phyloP scores from a whole-genome alignment of 2,329 filamentous ascomycete species.

The Claviceps pazoutovae region DNA sequence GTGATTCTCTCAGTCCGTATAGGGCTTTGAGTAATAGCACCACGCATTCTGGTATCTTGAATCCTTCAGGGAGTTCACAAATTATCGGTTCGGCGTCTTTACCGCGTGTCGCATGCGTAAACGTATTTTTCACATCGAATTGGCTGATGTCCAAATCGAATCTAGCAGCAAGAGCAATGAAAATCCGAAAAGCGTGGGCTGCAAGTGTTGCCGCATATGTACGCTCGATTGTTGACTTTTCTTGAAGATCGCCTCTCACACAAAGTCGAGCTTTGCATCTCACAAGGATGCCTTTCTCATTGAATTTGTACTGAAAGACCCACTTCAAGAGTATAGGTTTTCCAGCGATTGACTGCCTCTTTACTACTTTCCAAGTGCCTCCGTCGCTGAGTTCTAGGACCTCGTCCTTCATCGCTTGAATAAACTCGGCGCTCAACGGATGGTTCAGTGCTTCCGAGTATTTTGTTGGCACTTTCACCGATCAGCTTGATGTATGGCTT shows the following conservation, averaged over 20 bases:
- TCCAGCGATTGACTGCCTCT: background rate
- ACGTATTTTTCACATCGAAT: background rate
- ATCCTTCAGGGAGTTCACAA: background rate
- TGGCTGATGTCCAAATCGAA: background rate
- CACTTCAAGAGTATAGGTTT: background rate
- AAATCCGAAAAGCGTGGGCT: background rate
- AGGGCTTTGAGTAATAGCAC: background rate
- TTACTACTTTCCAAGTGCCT: background rate
- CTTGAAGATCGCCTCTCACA: background rate
- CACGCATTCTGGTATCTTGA: background rate
- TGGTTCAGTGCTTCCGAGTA: too few relatives aligned
- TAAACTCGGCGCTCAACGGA: too few relatives aligned
- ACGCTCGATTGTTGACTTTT: background rate
- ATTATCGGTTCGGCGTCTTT: background rate
- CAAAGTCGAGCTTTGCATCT: background rate
- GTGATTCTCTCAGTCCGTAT: background rate
- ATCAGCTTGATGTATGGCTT: too few relatives aligned
- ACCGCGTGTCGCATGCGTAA: background rate
- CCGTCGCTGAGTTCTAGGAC: background rate
- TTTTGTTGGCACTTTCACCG: too few relatives aligned
- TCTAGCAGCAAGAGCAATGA: background rate
- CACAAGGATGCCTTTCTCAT: background rate
- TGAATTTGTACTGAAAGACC: background rate
- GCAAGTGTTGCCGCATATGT: background rate
- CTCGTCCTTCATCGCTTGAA: background rate